phyloP scores from a whole-genome alignment of 768 basidiomycete species.

The Suillus sp. region DNA sequence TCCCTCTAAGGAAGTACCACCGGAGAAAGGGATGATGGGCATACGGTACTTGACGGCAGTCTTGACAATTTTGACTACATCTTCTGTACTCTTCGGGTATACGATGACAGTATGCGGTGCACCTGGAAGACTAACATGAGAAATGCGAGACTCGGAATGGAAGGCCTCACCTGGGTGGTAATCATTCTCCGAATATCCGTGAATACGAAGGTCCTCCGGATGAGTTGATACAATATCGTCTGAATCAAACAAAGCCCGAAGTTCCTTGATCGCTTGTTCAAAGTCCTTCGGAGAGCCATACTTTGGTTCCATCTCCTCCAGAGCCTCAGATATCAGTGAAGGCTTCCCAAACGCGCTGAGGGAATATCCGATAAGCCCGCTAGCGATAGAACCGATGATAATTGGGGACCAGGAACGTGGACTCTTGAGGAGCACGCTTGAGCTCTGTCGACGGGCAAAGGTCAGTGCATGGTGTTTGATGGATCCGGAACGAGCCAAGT shows the following conservation, averaged over 20 bases:
- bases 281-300: constrained; percentile 61
- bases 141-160: background rate
- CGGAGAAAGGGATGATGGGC: constrained; percentile 78
- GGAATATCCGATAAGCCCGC: constrained; percentile 23
- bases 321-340: constrained; percentile 5
- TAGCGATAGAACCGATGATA: constrained; percentile 12
- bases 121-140: constrained; percentile 30
- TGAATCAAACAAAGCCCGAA: constrained; percentile 41
- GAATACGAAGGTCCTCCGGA: constrained; percentile 48
- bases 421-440: background rate
- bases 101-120: constrained; percentile 60
- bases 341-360: constrained; percentile 22
- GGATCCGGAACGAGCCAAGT: constrained; percentile 6
- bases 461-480: constrained; percentile 1
- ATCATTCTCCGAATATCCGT: constrained; percentile 58
- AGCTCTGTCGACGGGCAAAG: constrained; percentile 3
- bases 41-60: constrained; percentile 74
- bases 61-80: constrained; percentile 78
- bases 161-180: constrained; percentile 48
- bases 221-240: constrained; percentile 50
- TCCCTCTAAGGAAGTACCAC: constrained; percentile 82
- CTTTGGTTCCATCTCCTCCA: constrained; percentile 23
- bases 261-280: constrained; percentile 50
- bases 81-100: constrained; percentile 70
- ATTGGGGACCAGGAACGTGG: constrained; percentile 2